Conservation (phyloP, 768 basidiomycete species). For the Bullera alba region DNA sequence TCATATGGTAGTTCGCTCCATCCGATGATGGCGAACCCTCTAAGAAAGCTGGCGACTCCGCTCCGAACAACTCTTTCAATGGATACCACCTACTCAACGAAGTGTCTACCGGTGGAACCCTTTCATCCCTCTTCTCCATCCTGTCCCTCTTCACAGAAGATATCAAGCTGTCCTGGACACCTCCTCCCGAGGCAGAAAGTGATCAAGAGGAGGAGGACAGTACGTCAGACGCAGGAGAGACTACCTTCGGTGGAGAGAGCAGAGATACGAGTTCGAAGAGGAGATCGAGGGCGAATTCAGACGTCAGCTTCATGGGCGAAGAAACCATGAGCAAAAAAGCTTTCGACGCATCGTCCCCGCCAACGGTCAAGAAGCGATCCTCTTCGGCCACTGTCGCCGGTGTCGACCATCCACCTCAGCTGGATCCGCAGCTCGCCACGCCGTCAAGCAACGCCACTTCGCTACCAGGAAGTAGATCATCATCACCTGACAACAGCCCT, state of each 20-base stretch:
- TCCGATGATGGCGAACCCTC: slow-evolving; percentile 55
- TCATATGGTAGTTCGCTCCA: slow-evolving; percentile 36
- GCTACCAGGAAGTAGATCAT: slow-evolving; percentile 7
- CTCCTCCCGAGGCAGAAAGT: slow-evolving; percentile 36
- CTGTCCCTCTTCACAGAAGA: slow-evolving; percentile 91
- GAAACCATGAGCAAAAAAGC: slow-evolving; percentile 9
- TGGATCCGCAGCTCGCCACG: background rate
- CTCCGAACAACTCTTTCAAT: slow-evolving; percentile 59
- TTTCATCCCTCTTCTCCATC: slow-evolving; percentile 94
- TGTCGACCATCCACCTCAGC: background rate
- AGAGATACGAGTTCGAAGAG: background rate
- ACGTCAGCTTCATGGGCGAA: slow-evolving; percentile 41
- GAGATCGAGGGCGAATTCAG: slow-evolving; percentile 32
- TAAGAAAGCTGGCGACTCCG: slow-evolving; percentile 15
- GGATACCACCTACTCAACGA: slow-evolving; percentile 95
- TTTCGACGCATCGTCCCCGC: slow-evolving; percentile 12
- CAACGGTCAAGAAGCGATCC: background rate
- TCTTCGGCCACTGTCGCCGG: too few relatives aligned
- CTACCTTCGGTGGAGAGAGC: background rate
- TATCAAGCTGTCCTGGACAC: slow-evolving; percentile 68
- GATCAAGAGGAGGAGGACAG: slow-evolving; percentile 3
- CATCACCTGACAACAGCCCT: slow-evolving; percentile 7
- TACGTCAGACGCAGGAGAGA: slow-evolving; percentile 5
- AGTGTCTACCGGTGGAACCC: slow-evolving; percentile 88
- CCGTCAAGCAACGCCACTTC: slow-evolving; percentile 3